A percentile compares a stretch with the other conserved stretches of the same genome.
Conservation (phyloP, 2,329 filamentous ascomycete species). For the Neonectria sp. region DNA sequence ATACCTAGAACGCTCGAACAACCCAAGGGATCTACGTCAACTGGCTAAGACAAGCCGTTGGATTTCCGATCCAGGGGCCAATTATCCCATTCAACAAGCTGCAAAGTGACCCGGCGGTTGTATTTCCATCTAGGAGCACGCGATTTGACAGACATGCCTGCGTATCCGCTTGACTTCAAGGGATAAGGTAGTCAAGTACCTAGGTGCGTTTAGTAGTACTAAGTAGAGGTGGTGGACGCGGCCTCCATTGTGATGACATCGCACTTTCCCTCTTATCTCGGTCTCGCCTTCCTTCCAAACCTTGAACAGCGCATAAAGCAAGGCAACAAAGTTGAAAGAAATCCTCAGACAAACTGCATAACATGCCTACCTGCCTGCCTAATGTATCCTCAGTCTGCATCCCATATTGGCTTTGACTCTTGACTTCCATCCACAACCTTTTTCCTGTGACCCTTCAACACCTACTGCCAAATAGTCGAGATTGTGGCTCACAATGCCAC, state of each 20-base stretch:
- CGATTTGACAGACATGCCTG: too few relatives aligned
- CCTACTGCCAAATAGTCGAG: neutral
- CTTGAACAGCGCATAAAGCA: neutral
- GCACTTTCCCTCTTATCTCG: neutral
- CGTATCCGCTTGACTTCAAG: too few relatives aligned
- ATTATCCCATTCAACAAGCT: neutral
- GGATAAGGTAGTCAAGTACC: too few relatives aligned
- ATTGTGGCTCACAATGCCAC: slow-evolving; percentile 31
- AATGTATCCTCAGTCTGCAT: neutral
- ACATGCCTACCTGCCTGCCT: neutral
- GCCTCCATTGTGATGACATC: neutral
- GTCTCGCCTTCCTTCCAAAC: neutral
- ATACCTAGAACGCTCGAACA: neutral
- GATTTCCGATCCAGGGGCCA: neutral
- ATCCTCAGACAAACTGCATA: neutral
- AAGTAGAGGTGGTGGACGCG: neutral
- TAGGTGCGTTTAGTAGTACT: too few relatives aligned
- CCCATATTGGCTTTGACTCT: neutral
- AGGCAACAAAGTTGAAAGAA: neutral
- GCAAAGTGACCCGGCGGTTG: neutral
- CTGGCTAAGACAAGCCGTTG: neutral
- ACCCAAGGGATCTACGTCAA: neutral
- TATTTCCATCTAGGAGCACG: neutral
- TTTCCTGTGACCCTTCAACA: neutral
- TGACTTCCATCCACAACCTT: neutral